Evolutionary conservation across 1,284 basidiomycete genomes (phyloP).

Genomic region (Naganishia liquefaciens): DNA sequence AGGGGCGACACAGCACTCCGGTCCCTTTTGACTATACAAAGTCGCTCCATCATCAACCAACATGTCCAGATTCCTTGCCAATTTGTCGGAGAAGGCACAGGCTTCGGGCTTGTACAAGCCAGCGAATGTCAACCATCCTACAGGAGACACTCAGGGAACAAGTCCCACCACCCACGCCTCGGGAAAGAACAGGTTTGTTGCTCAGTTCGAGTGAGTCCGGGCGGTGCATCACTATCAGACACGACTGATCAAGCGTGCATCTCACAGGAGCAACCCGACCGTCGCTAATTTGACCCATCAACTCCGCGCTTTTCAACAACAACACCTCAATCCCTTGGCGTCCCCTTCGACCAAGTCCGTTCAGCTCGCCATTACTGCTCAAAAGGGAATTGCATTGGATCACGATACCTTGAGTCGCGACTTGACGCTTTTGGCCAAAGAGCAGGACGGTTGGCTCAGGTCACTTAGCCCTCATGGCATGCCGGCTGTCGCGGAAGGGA

Average conservation of each 20-base stretch:
- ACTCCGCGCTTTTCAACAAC: conserved; percentile 31
- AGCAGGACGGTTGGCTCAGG: conserved; percentile 31
- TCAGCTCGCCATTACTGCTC: conserved; percentile 32
- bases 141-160: conserved; percentile 9
- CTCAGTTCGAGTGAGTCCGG: conserved; percentile 15
- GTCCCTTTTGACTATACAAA: background rate
- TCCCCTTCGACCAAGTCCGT: conserved; percentile 26
- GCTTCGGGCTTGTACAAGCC: conserved; percentile 26
- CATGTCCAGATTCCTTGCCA: conserved; percentile 29
- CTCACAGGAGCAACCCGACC: conserved; percentile 26
- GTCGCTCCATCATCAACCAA: background rate
- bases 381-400: conserved; percentile 33
- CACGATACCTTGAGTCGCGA: conserved; percentile 32
- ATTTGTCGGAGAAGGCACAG: conserved; percentile 30
- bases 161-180: background rate
- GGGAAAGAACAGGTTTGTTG: conserved; percentile 22
- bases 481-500: background rate
- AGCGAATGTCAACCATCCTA: conserved; percentile 16
- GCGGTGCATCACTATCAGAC: background rate
- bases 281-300: conserved; percentile 31
- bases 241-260: background rate
- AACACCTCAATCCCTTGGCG: conserved; percentile 29
- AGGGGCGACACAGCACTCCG: background rate
- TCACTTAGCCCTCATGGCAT: background rate
- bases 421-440: conserved; percentile 25